Evolutionary conservation across 2,329 filamentous ascomycete species (phyloP), one percentile per base, ranked within the genome.

Genomic region (Neofusicoccum cordaticola): DNA sequence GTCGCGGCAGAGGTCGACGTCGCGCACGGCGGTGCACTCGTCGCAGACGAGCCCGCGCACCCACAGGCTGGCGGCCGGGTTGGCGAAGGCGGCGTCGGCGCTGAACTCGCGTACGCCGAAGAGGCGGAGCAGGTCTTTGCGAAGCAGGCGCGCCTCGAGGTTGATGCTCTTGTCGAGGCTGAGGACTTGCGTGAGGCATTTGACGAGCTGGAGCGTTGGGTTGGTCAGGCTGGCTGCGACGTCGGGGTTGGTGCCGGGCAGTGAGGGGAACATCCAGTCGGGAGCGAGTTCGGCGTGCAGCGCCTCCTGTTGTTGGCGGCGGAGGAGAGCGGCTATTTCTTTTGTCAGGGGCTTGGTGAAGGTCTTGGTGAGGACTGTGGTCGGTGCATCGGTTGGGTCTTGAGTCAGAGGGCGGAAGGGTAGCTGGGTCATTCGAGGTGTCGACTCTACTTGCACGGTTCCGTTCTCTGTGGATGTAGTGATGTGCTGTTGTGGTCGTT

Each of bases 101-200:
- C 89, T 91, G 81, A 99, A 99, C 77, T 99, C 95, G 70, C 93
- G 90, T 62, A 99, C 88, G 64, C 99, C 95, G 76, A 99, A 97
- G 61, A 98, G 84, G 9, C 89, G 85, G 0, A 99, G 86, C 0
- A 99, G 83, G 66, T 98, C 94, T 71, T 96, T 96, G 62, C 96
- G 88, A 0, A 99, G 84, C 1, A 96, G 82, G 5, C 95, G 88
- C 2, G 92, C 93, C 78, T 98, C 94, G 53, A 96, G 86, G 0
- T 88, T 90, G 71, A 96, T 95, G 70, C 92, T 92, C 77, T 94
- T 95, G 79, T 97, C 95, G 0, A 99, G 85, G 39, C 88, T 91
- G 4, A 99, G 83, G 9, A 99, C 90, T 75, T 98, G 94, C 88
- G 96, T 96, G 48, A 99, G 85, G 17, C 86, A 87, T 78, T 98